Evolutionary conservation across 2,329 filamentous ascomycete species (phyloP), one percentile per base, ranked within the genome.

Genomic region (Rhynchosporium agropyri): DNA sequence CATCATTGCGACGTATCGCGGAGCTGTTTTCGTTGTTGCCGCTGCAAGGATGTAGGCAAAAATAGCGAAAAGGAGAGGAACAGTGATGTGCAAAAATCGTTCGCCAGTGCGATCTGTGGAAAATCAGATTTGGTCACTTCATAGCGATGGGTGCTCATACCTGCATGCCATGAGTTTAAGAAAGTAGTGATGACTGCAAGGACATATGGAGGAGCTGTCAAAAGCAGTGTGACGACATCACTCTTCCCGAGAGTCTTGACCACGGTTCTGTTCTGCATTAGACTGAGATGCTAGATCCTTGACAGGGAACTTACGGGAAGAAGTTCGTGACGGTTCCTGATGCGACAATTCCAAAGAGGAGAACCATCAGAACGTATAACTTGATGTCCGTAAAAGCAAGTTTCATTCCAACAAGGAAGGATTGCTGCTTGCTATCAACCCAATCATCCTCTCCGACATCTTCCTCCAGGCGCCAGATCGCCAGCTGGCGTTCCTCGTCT

Each of bases 1-100:
- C 82, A 91, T 87, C 82, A 91, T 91, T 36, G 85, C 80, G 8
- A 89, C 75, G 66, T 92, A 92, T 42, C 89, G 80, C 0, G 88
- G 84, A 0, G 80, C 88, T 0, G 82, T 79, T 2, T 78, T 73
- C 0, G 80, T 85, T 0, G 89, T 90, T 0, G 84, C 78, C 1
- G 87, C 88, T 7, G 85, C 85, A 57, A 91, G 79, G 68, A 92
- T 88, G 76, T 89, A 92, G 3, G 86, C 83, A 0, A 77, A 77
- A 3, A 91, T 79, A 13, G 84, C 84, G 48, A 90, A 77, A 62
- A 79, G 82, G 12, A 90, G 79, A 0, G 89, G 88, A 1, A 85
- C 61, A 0, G 80, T 79, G 63, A 91, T 82, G 74, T 92, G 89
- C 73, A 83, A 84, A 74, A 86, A 91, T 4, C 89, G 83, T 75